A percentile compares a stretch with the other conserved stretches of the same genome.
Evolutionary conservation across 345 rosid genomes (phyloP).

Genomic region (Rhizophora mangle): DNA sequence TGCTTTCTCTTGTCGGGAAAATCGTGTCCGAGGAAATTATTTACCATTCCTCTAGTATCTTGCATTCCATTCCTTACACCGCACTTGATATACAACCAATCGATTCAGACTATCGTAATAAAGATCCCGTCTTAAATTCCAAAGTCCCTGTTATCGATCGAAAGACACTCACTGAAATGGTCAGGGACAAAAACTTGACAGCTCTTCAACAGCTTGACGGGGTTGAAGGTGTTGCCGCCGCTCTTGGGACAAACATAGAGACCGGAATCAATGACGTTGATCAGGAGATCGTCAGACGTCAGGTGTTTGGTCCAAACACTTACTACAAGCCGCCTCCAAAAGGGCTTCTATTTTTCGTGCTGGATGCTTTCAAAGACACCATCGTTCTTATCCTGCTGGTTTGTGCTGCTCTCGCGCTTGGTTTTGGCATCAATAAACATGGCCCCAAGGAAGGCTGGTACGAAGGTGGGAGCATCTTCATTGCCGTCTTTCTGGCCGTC

Average conservation of each 20-base stretch:
- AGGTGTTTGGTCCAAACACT: slow-evolving; percentile 53
- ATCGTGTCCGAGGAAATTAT: slow-evolving; percentile 23
- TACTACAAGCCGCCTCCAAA: slow-evolving; percentile 61
- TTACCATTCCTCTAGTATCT: slow-evolving; percentile 20
- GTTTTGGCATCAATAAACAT: slow-evolving; percentile 27
- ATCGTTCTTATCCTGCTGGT: slow-evolving; percentile 42
- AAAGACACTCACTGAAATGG: slow-evolving; percentile 30
- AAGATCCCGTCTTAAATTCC: slow-evolving; percentile 24
- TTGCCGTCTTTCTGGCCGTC: slow-evolving; percentile 28
- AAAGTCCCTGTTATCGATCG: slow-evolving; percentile 29
- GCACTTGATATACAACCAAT: slow-evolving; percentile 31
- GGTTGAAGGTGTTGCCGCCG: slow-evolving; percentile 46
- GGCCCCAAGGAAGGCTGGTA: slow-evolving; percentile 30
- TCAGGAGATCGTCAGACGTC: slow-evolving; percentile 36
- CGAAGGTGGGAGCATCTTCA: slow-evolving; percentile 31
- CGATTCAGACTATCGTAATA: slow-evolving; percentile 18
- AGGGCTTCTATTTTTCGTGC: slow-evolving; percentile 47
- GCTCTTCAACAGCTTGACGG: slow-evolving; percentile 44
- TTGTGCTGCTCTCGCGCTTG: slow-evolving; percentile 28
- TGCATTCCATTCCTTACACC: slow-evolving; percentile 24
- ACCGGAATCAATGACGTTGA: slow-evolving; percentile 45
- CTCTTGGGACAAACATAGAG: slow-evolving; percentile 45
- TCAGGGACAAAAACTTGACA: slow-evolving; percentile 38
- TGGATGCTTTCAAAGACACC: slow-evolving; percentile 58
- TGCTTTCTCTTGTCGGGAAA: slow-evolving; percentile 52